Percentiles rank a stretch among this genome's conserved stretches.
These are phyloP conservation scores for Rhizopus stolonifer DNA, from an alignment of 371 early-diverging fungal genomes.

Conservation along the genomic window DNA sequence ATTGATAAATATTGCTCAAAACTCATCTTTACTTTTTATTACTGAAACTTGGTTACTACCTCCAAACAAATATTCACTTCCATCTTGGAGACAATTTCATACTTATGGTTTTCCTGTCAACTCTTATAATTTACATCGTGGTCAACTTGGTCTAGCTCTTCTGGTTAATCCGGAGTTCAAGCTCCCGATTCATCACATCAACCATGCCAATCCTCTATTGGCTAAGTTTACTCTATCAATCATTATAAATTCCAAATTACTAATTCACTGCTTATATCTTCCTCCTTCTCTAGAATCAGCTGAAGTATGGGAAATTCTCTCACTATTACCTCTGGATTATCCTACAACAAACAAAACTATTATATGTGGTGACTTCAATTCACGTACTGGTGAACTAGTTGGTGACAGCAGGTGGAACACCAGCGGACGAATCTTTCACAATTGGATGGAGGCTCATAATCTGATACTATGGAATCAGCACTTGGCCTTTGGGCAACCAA, in stretches of 20 bases:
- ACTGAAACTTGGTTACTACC: conserved; percentile 21
- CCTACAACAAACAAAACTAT: not conserved
- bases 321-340: not conserved
- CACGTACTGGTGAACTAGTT: not conserved
- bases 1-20: not conserved
- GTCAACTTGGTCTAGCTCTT: no score
- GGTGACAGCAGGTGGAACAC: not conserved
- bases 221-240: conserved; percentile 3
- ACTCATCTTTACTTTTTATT: conserved; percentile 7
- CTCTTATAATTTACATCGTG: no score
- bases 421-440: not conserved
- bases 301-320: not conserved
- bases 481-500: conserved; percentile 13
- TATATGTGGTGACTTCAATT: conserved; percentile 4
- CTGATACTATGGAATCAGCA: conserved; percentile 7
- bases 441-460: not conserved
- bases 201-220: not conserved
- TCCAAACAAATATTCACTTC: not conserved
- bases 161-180: not conserved
- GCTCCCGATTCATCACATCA: not conserved
- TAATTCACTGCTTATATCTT: not conserved
- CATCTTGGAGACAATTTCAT: conserved; percentile 11
- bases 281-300: not conserved
- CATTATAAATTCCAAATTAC: not conserved
- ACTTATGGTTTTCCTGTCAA: not conserved